A percentile compares a stretch with the other conserved stretches of the same genome.
phyloP scores from a whole-genome alignment of 2,329 filamentous ascomycete genomes.

The Colletotrichum agaves region DNA sequence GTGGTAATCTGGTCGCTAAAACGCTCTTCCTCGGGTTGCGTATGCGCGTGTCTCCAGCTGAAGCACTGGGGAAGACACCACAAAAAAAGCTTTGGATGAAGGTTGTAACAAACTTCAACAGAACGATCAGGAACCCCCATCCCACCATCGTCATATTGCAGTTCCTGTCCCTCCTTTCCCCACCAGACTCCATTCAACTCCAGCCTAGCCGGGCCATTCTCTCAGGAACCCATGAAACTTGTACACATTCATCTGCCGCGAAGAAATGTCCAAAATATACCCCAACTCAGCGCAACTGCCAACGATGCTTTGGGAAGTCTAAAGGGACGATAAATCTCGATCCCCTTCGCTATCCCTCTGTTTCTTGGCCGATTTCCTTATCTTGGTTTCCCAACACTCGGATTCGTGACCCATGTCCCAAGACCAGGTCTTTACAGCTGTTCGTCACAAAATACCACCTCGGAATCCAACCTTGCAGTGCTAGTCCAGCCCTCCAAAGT shows the following conservation, averaged over 20 bases:
- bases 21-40: not conserved
- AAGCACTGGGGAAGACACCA: not conserved
- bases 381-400: too few species aligned
- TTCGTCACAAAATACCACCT: not conserved
- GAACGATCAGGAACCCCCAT: not conserved
- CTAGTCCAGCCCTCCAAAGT: too few species aligned
- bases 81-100: not conserved
- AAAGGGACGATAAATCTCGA: not conserved
- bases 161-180: not conserved
- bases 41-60: not conserved
- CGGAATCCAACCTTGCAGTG: not conserved
- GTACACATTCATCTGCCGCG: not conserved
- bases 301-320: not conserved
- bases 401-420: not conserved
- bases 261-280: not conserved
- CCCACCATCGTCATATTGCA: conserved; percentile 8
- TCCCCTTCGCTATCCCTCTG: not conserved
- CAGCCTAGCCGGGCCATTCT: too few species aligned
- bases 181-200: not conserved
- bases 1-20: too few species aligned
- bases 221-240: not conserved
- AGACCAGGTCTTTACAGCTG: not conserved
- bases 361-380: too few species aligned
- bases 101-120: not conserved
- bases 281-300: conserved; percentile 1